Base-by-base conservation (phyloP, 345 rosid species). In the Hibiscus syriacus region DNA sequence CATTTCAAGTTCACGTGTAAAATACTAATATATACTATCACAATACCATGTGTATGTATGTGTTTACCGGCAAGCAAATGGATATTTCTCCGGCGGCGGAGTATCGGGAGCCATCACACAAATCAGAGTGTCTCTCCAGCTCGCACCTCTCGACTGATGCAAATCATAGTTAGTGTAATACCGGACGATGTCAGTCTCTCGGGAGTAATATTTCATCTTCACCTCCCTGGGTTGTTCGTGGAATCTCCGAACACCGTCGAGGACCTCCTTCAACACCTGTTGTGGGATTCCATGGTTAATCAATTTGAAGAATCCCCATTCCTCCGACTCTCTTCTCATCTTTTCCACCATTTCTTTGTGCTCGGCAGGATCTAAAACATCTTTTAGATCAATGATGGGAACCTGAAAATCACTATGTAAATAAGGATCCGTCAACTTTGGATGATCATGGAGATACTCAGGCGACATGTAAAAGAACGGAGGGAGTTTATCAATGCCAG, bases 61-160 rank as follows among this genome's bases (percentile, higher is more conserved):
- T 46, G 65, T 20, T 43, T 39, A 70, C 80, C 81, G 69, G 76
- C 79, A 68, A 3, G 43, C 60, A 17, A 3, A 32, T 6, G 76
- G 73, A 32, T 70, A 55, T 22, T 64, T 72, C 10, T 67, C 60
- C 3, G 71, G 72, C 38, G 30, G 29, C 19, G 72, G 61, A 49
- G 70, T 29, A 58, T 66, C 68, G 0, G 76, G 73, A 3, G 58
- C 73, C 64, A 58, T 65, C 8, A 3, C 13, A 26, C 71, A 67
- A 16, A 25, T 14, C 55, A 71, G 27, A 11, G 71, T 67, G 60
- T 74, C 81, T 68, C 78, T 78, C 81, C 78, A 78, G 36, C 69
- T 68, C 1, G 76, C 81, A 36, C 63, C 30, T 59, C 55, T 71
- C 12, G 76, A 13, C 22, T 36, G 20, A 5, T 39, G 66, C 55